phyloP scores from a whole-genome alignment of 148 eudicot genomes.

The Spergularia bocconei region DNA sequence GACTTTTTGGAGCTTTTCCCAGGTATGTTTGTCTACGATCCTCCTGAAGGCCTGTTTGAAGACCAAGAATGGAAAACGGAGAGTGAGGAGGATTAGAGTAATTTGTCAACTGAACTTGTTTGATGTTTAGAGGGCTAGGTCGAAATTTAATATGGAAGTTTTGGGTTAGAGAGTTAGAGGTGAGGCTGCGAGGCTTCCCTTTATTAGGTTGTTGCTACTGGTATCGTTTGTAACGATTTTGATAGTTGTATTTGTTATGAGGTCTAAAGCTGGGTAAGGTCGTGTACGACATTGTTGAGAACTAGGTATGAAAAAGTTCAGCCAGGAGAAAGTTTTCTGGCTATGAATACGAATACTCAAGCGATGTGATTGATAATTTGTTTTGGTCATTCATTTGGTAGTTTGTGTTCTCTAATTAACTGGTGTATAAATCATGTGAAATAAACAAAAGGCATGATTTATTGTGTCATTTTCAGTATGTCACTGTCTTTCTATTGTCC shows the following conservation, averaged over 20 bases:
- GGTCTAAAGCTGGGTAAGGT: neutral
- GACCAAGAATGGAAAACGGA: conserved; percentile 48
- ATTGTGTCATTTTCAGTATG: too few species aligned
- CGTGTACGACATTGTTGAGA: neutral
- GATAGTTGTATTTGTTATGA: neutral
- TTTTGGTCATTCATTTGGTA: too few species aligned
- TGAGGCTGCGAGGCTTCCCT: neutral
- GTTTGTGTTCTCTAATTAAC: too few species aligned
- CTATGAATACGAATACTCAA: too few species aligned
- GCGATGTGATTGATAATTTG: too few species aligned
- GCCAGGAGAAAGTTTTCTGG: too few species aligned
- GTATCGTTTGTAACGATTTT: neutral
- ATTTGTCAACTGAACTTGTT: neutral
- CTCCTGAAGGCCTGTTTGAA: conserved; percentile 79
- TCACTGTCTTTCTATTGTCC: too few species aligned
- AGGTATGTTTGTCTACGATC: conserved; percentile 63
- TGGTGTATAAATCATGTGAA: too few species aligned
- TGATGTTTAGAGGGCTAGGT: too few species aligned
- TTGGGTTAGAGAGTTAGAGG: neutral
- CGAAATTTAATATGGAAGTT: too few species aligned
- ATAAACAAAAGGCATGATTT: too few species aligned
- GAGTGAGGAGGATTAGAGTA: conserved; percentile 44
- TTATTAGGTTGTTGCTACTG: too few species aligned
- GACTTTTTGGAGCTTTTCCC: conserved; percentile 94
- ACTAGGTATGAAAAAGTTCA: neutral